Conservation (phyloP, 441 rosid genomes). For the Jatropha multifida region DNA sequence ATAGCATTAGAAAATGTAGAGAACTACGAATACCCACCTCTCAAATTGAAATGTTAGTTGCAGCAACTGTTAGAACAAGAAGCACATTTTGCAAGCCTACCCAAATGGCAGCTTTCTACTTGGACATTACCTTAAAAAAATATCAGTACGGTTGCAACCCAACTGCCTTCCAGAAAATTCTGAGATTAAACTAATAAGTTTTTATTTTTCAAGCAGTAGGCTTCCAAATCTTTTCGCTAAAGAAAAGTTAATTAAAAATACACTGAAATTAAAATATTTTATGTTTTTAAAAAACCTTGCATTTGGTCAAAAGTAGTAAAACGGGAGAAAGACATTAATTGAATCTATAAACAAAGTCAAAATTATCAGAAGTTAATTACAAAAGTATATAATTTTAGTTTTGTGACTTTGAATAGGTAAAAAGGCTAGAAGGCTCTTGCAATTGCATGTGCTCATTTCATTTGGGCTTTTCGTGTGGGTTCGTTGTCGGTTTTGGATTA, state of each 20-base stretch:
- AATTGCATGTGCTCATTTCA: neutral
- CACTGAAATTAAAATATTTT: too few relatives aligned
- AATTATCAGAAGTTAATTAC: neutral
- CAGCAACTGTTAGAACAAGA: neutral
- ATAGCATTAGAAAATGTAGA: too few relatives aligned
- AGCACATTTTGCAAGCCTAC: neutral
- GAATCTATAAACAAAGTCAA: neutral
- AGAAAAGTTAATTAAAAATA: too few relatives aligned
- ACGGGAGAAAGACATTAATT: neutral
- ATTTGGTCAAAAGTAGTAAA: neutral
- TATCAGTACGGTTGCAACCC: neutral
- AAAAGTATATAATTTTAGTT: neutral
- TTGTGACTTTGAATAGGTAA: slow-evolving; percentile 2
- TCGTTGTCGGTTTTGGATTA: neutral
- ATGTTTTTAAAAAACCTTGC: neutral
- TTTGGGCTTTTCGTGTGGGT: neutral
- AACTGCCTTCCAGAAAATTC: neutral
- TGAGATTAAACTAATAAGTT: too few relatives aligned
- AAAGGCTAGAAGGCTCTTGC: neutral
- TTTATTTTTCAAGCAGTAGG: too few relatives aligned
- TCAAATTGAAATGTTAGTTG: neutral
- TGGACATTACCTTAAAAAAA: neutral
- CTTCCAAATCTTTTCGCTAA: too few relatives aligned
- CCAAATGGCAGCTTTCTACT: neutral
- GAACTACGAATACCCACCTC: neutral